Evolutionary conservation across 192 early-diverging fungal species (phyloP).

Genomic region (Backusella macrospora): DNA sequence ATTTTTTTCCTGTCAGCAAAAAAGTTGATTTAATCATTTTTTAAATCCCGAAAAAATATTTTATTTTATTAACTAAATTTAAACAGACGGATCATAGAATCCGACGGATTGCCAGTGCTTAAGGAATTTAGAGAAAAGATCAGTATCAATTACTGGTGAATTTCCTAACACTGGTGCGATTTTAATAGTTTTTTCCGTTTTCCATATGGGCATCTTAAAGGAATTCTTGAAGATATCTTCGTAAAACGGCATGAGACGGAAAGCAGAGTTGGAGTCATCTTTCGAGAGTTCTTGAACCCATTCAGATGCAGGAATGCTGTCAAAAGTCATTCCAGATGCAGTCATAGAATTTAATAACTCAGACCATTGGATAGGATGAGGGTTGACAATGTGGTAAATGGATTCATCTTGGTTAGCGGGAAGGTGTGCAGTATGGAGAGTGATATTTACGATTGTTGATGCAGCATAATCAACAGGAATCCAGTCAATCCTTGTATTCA

Average conservation of each 20-base stretch:
- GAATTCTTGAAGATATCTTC: not conserved
- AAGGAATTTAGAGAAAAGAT: not conserved
- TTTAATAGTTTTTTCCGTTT: not conserved
- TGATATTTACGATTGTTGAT: slow-evolving; percentile 25
- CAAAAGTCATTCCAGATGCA: slow-evolving; percentile 24
- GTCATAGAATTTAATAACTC: slow-evolving; percentile 18
- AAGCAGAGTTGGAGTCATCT: slow-evolving; percentile 31
- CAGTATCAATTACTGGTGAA: not conserved
- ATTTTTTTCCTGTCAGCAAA: not conserved
- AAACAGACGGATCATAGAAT: slow-evolving; percentile 5
- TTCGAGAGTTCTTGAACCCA: slow-evolving; percentile 26
- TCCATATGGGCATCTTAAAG: slow-evolving; percentile 16
- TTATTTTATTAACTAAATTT: too few species aligned
- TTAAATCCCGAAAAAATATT: not conserved
- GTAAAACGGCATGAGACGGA: slow-evolving; percentile 23
- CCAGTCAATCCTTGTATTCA: slow-evolving; percentile 30
- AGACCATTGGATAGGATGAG: slow-evolving; percentile 23
- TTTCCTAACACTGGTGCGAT: not conserved
- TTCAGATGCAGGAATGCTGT: slow-evolving; percentile 1
- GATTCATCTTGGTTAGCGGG: not conserved
- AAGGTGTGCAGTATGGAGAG: slow-evolving; percentile 7
- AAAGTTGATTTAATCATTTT: not conserved
- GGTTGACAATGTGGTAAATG: slow-evolving; percentile 36
- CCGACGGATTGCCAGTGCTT: slow-evolving; percentile 19
- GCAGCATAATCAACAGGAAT: slow-evolving; percentile 34